Percentiles rank a stretch among this genome's conserved stretches.
phyloP scores from a whole-genome alignment of 768 basidiomycete genomes.

The Leccinum disarticulatum region DNA sequence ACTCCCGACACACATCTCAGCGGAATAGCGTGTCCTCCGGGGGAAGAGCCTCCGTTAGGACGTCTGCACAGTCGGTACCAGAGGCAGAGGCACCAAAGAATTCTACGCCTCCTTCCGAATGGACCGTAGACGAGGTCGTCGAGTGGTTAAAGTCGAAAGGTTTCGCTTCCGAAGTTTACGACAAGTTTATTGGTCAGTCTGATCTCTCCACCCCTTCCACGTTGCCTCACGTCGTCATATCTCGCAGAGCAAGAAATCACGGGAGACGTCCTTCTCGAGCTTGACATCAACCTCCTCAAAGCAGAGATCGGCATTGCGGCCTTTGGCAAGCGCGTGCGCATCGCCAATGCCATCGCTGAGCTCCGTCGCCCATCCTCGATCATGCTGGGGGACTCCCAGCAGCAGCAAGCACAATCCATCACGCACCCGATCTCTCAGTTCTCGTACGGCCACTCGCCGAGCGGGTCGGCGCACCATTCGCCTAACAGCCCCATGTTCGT shows the following conservation, averaged over 20 bases:
- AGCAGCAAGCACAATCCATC: slow-evolving; percentile 33
- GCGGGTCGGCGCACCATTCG: slow-evolving; percentile 45
- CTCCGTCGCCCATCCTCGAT: slow-evolving; percentile 73
- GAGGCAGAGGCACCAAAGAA: slow-evolving; percentile 29
- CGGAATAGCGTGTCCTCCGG: slow-evolving; percentile 40
- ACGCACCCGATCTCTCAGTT: slow-evolving; percentile 31
- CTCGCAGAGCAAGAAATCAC: slow-evolving; percentile 94
- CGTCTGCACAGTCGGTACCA: slow-evolving; percentile 19
- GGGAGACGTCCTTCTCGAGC: slow-evolving; percentile 93
- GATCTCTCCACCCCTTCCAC: not conserved
- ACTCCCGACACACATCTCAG: slow-evolving; percentile 38
- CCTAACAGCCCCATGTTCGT: slow-evolving; percentile 40
- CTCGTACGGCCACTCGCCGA: slow-evolving; percentile 33
- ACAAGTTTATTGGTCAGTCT: slow-evolving; percentile 79
- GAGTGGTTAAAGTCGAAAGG: slow-evolving; percentile 85
- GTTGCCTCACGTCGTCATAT: slow-evolving; percentile 1
- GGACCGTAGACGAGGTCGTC: slow-evolving; percentile 87
- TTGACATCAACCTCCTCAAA: slow-evolving; percentile 90
- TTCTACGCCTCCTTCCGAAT: slow-evolving; percentile 59
- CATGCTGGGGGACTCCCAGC: slow-evolving; percentile 48
- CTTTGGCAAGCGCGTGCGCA: slow-evolving; percentile 92
- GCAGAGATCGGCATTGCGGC: slow-evolving; percentile 89
- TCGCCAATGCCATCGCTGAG: slow-evolving; percentile 90
- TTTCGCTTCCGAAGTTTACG: slow-evolving; percentile 79
- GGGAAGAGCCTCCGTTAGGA: slow-evolving; percentile 23